Base-by-base conservation (phyloP, 202 grass and related monocot species). In the Panicum hallii region DNA sequence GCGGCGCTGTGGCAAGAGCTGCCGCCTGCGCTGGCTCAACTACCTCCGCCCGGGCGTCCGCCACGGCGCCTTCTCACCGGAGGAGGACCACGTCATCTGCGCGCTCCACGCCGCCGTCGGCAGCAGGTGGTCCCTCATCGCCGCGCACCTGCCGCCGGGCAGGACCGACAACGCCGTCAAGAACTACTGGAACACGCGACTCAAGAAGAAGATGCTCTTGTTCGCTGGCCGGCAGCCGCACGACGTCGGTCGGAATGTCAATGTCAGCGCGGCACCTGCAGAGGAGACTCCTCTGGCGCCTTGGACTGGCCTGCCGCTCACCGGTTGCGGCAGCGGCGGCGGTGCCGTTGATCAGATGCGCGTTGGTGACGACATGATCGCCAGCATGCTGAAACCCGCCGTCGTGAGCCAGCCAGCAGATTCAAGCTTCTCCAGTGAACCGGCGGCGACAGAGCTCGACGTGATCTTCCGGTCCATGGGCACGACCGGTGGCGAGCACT, bases 11-110 rank as follows among this genome's bases (percentile, higher is more conserved):
- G 92, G 92, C 42, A 94, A 94, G 81, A 94, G 92, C 87, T 94
- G 92, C 66, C 89, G 92, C 23, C 43, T 79, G 9, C 89, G 92
- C 15, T 94, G 92, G 92, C 88, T 94, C 67, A 94, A 94, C 83
- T 94, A 94, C 75, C 94, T 97, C 70, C 91, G 94, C 20, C 94
- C 94, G 1, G 87, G 85, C 62, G 79, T 97, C 46, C 90, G 87
- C 10, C 94, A 84, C 67, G 89, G 94, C 77, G 75, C 73, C 47
- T 97, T 93, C 89, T 91, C 91, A 0, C 85, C 80, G 30, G 84
- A 97, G 44, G 94, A 97, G 79, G 94, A 97, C 84, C 47, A 44
- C 78, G 44, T 91, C 70, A 91, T 97, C 63, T 83, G 79, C 79
- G 88, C 79, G 19, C 87, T 97, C 72, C 80, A 90, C 45, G 76